Evolutionary conservation across 257 asterid species (phyloP).

Genomic region (Solanum lignicaule): DNA sequence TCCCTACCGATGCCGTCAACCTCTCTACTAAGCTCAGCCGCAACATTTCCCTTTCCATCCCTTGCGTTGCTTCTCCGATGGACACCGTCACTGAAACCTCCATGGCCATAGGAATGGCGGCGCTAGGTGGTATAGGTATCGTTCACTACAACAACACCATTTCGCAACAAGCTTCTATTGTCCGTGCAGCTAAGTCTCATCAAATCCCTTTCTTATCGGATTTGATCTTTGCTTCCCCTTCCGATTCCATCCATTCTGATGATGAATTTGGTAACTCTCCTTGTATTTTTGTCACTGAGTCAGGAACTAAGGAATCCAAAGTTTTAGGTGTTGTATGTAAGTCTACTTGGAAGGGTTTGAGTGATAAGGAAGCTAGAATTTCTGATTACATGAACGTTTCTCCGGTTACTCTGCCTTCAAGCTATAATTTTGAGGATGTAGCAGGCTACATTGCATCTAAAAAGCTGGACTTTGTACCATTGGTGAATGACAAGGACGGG

Average conservation of each 20-base stretch:
- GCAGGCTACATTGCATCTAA: slow-evolving; percentile 58
- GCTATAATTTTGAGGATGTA: slow-evolving; percentile 53
- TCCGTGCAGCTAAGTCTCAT: slow-evolving; percentile 64
- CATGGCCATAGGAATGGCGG: slow-evolving; percentile 89
- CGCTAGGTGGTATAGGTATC: slow-evolving; percentile 66
- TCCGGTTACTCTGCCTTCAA: slow-evolving; percentile 38
- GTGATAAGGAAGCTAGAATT: slow-evolving; percentile 37
- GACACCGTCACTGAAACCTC: slow-evolving; percentile 86
- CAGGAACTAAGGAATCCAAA: slow-evolving; percentile 32
- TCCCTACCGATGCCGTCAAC: slow-evolving; percentile 67
- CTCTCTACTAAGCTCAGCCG: slow-evolving; percentile 67
- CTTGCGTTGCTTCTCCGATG: slow-evolving; percentile 93
- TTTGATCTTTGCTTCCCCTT: slow-evolving; percentile 31
- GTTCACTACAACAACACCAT: slow-evolving; percentile 58
- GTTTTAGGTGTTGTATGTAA: slow-evolving; percentile 42
- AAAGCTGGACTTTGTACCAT: slow-evolving; percentile 40
- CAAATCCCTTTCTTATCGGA: slow-evolving; percentile 49
- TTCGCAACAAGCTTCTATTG: slow-evolving; percentile 42
- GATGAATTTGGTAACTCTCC: slow-evolving; percentile 51
- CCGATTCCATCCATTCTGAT: slow-evolving; percentile 38
- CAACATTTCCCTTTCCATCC: slow-evolving; percentile 50
- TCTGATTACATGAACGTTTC: slow-evolving; percentile 44
- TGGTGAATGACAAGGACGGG: slow-evolving; percentile 33
- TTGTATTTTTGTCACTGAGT: slow-evolving; percentile 50
- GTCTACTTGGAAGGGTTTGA: slow-evolving; percentile 51